Evolutionary conservation across 1,139 yeast genomes (phyloP).

Genomic region (Sugiyamaella sp.): DNA sequence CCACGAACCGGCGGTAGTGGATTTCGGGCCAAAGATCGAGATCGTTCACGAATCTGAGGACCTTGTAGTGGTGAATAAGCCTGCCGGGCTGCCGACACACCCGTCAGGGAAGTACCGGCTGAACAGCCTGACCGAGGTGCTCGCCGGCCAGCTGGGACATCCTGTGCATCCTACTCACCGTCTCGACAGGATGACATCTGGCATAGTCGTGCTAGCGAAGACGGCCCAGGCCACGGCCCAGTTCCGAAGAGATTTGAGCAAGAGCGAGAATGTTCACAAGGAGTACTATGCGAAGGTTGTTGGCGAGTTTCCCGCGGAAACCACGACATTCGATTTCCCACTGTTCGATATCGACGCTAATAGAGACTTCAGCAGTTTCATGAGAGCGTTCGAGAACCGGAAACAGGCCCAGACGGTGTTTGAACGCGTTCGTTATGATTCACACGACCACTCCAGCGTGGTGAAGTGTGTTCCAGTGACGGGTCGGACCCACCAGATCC

Average conservation of each 20-base stretch:
- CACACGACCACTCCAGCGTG: slow-evolving; percentile 52
- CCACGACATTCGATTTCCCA: slow-evolving; percentile 60
- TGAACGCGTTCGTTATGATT: slow-evolving; percentile 32
- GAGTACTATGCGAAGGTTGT: slow-evolving; percentile 84
- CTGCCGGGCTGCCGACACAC: slow-evolving; percentile 86
- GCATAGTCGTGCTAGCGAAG: slow-evolving; percentile 87
- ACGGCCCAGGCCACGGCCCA: slow-evolving; percentile 75
- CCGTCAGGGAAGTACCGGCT: slow-evolving; percentile 90
- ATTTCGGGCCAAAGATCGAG: slow-evolving; percentile 54
- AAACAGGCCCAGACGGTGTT: slow-evolving; percentile 53
- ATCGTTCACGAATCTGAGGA: slow-evolving; percentile 77
- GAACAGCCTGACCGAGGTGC: slow-evolving; percentile 57
- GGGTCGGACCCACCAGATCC: slow-evolving; percentile 92
- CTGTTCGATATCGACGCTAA: slow-evolving; percentile 73
- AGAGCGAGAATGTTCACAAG: slow-evolving; percentile 66
- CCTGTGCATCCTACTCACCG: slow-evolving; percentile 49
- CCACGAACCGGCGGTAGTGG: slow-evolving; percentile 87
- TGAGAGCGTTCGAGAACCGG: slow-evolving; percentile 54
- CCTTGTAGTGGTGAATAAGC: slow-evolving; percentile 84
- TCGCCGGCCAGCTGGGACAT: slow-evolving; percentile 27
- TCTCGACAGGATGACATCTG: slow-evolving; percentile 86
- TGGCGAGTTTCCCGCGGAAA: slow-evolving; percentile 68
- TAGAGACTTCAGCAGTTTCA: slow-evolving; percentile 52
- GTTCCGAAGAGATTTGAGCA: slow-evolving; percentile 69
- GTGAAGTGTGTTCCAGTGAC: slow-evolving; percentile 83